Evolutionary conservation across 805 yeast species (phyloP), one percentile per base, ranked within the genome.

Genomic region (Yarrowia phangngaensis): DNA sequence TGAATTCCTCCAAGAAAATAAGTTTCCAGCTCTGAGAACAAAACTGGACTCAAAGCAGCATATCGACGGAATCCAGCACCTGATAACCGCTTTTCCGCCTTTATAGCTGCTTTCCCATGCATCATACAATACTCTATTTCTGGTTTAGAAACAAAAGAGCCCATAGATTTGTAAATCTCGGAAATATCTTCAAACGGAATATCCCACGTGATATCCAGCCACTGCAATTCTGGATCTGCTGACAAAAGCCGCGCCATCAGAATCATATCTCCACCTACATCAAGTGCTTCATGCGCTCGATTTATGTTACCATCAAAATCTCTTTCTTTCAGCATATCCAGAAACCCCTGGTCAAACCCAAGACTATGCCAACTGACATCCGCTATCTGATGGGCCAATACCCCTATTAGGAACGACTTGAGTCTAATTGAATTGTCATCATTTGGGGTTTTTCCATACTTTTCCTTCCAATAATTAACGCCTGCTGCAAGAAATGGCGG

Each of bases 281-380:
- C 87, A 12, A 80, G 57, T 35, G 67, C 54, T 9, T 64, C 54
- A 55, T 82, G 87, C 0, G 85, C 84, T 2, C 59, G 55, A 2
- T 65, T 61, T 12, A 58, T 55, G 52, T 73, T 71, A 0, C 79
- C 81, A 50, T 64, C 69, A 57, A 80, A 82, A 52, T 82, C 87
- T 23, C 71, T 60, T 17, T 66, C 67, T 0, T 79, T 67, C 51
- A 80, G 54, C 56, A 71, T 71, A 28, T 68, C 60, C 27, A 82
- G 60, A n/a, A 82, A 56, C 0, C 88, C 87, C 52, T 76, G 73
- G 11, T 69, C 61, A 23, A 76, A 60, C 3, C 75, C 67, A 5
- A 79, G 59, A 0, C 84, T 79, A 59, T 81, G 88, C 87, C 87
- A 81, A 19, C 80, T 69, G 0, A 78, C 72, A 55, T 82, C 87